Percentiles rank a stretch among this genome's conserved stretches.
These are phyloP conservation scores for Durusdinium trenchii DNA, from an alignment of 73 alveolate species.

Conservation along the genomic window DNA sequence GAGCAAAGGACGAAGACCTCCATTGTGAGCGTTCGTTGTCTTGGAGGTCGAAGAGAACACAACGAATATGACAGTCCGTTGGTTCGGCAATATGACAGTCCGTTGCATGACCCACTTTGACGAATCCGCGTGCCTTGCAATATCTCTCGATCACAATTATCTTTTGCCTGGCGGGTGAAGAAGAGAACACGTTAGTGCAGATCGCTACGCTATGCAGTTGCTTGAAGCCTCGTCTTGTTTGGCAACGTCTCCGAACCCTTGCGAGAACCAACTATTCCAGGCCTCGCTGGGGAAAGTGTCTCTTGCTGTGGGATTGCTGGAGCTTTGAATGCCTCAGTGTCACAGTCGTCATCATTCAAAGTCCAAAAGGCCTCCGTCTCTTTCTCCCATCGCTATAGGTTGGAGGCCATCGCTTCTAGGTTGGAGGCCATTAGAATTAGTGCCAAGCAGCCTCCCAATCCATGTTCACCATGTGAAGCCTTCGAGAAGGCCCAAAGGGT, in stretches of 20 bases:
- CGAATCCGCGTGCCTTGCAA: conserved; percentile 51
- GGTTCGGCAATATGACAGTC: background rate
- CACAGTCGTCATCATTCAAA: no score
- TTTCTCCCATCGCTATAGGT: no score
- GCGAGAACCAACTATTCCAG: background rate
- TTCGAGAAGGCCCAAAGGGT: conserved; percentile 86
- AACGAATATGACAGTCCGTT: background rate
- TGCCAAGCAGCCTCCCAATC: conserved; percentile 50
- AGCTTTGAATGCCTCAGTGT: conserved; percentile 59
- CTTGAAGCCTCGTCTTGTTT: no score
- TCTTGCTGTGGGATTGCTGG: conserved; percentile 52
- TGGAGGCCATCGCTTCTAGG: no score
- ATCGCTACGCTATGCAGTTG: no score
- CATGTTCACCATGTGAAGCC: conserved; percentile 62
- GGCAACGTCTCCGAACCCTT: background rate
- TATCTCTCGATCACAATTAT: conserved; percentile 72
- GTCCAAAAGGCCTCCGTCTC: no score
- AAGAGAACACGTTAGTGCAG: no score
- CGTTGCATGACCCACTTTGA: background rate
- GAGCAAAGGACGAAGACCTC: conserved; percentile 94
- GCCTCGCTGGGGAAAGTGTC: conserved; percentile 70
- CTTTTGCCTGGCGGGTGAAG: conserved; percentile 81
- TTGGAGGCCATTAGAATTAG: no score
- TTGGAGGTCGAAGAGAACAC: background rate
- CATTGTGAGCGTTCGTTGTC: background rate